These are phyloP conservation scores for Talaromyces atroroseus DNA, from an alignment of 2,329 filamentous ascomycete species.

Conservation along the genomic window DNA sequence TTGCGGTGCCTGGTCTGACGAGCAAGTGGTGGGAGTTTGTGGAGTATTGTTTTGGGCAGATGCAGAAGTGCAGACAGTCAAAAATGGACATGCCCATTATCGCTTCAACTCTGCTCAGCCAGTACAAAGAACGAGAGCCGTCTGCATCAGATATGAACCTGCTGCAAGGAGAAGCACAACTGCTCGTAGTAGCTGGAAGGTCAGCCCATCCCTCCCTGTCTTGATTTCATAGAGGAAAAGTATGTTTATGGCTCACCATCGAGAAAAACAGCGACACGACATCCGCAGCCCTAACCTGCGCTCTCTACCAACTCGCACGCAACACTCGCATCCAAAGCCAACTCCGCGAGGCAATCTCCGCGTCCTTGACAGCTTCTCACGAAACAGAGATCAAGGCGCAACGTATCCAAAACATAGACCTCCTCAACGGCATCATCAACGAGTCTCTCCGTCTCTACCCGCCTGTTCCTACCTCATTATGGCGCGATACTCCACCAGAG, in stretches of 20 bases:
- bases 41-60: conserved; percentile 28
- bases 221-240: no score
- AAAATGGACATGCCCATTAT: conserved; percentile 18
- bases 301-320: conserved; percentile 37
- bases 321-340: conserved; percentile 23
- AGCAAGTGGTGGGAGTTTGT: conserved; percentile 29
- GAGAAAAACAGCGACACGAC: conserved; percentile 35
- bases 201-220: no score
- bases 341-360: conserved; percentile 30
- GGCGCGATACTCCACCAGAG: conserved; percentile 31
- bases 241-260: conserved; percentile 12
- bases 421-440: conserved; percentile 41
- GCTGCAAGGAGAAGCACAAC: conserved; percentile 22
- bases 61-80: conserved; percentile 25
- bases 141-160: conserved; percentile 16
- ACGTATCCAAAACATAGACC: conserved; percentile 4
- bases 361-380: conserved; percentile 3
- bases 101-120: conserved; percentile 20
- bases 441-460: conserved; percentile 41
- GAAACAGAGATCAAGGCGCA: conserved; percentile 1
- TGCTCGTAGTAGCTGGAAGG: conserved; percentile 26
- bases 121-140: conserved; percentile 15
- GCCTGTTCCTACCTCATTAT: conserved; percentile 35
- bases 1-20: conserved; percentile 28
- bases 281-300: conserved; percentile 32